Percentiles rank a stretch among this genome's conserved stretches.
Evolutionary conservation across 1,284 basidiomycete species (phyloP).

Genomic region (Erythrobasidium hasegawianum): DNA sequence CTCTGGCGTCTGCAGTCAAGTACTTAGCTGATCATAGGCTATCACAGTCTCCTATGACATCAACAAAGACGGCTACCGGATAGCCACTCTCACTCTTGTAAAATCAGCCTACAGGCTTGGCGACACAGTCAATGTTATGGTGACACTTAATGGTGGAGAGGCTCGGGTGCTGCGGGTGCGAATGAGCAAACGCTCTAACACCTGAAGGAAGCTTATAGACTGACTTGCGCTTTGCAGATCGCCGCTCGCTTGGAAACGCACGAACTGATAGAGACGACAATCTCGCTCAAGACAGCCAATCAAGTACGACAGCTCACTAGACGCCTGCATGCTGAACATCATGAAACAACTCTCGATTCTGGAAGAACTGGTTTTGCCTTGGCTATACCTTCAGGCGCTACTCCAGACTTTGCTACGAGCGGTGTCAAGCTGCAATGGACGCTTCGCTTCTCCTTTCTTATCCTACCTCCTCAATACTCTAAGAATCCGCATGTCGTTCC

Average conservation of each 20-base stretch:
- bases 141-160: constrained; percentile 69
- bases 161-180: constrained; percentile 67
- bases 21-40: too few species aligned
- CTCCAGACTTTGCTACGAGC: constrained; percentile 64
- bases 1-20: constrained; percentile 27
- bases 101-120: constrained; percentile 84
- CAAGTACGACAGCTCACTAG: constrained; percentile 50
- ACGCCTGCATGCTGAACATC: constrained; percentile 75
- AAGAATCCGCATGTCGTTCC: constrained; percentile 59
- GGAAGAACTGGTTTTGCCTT: constrained; percentile 74
- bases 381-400: constrained; percentile 82
- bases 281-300: constrained; percentile 54
- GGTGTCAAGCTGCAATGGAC: constrained; percentile 80
- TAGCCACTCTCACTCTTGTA: constrained; percentile 82
- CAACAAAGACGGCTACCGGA: constrained; percentile 77
- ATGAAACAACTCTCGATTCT: constrained; percentile 67
- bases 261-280: constrained; percentile 64
- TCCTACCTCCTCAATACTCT: constrained; percentile 65
- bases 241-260: constrained; percentile 80
- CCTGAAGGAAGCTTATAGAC: constrained; percentile 5
- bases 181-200: not conserved
- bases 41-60: constrained; percentile 80
- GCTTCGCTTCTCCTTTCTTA: constrained; percentile 72
- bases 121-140: constrained; percentile 79
- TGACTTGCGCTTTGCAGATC: constrained; percentile 55